A percentile compares a stretch with the other conserved stretches of the same genome.
Conservation (phyloP, 2,329 filamentous ascomycete genomes). For the Thyridium curvatum region DNA sequence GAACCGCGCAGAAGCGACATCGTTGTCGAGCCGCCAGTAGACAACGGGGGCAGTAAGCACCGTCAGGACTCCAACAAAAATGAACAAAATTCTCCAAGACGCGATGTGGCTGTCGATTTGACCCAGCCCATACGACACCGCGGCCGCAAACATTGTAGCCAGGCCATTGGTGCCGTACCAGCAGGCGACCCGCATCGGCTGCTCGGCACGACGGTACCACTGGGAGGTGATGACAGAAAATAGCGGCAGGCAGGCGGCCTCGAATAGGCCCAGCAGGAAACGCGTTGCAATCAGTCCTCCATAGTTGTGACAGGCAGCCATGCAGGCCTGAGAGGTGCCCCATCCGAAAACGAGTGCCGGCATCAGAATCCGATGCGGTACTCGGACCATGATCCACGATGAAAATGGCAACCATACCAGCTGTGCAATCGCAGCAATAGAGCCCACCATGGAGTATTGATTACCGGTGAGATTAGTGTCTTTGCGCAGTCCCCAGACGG, state of each 20-base stretch:
- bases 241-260: conserved; percentile 33
- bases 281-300: conserved; percentile 16
- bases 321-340: conserved; percentile 32
- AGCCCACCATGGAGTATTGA: conserved; percentile 51
- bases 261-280: conserved; percentile 26
- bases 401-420: conserved; percentile 56
- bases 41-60: conserved; percentile 54
- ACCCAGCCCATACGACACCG: conserved; percentile 49
- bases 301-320: conserved; percentile 19
- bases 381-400: conserved; percentile 52
- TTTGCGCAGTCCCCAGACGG: conserved; percentile 45
- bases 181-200: conserved; percentile 55
- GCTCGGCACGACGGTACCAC: conserved; percentile 46
- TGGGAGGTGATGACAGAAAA: conserved; percentile 40
- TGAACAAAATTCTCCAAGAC: no score
- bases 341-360: conserved; percentile 38
- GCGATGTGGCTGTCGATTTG: conserved; percentile 34
- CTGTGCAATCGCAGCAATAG: conserved; percentile 53
- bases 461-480: conserved; percentile 44
- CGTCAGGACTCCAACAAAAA: no score
- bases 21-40: conserved; percentile 55
- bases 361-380: conserved; percentile 54
- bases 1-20: conserved; percentile 47
- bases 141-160: conserved; percentile 50
- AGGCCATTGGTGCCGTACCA: conserved; percentile 61